Evolutionary conservation across 2,329 filamentous ascomycete genomes (phyloP).

Genomic region (Metarhizium rileyi): DNA sequence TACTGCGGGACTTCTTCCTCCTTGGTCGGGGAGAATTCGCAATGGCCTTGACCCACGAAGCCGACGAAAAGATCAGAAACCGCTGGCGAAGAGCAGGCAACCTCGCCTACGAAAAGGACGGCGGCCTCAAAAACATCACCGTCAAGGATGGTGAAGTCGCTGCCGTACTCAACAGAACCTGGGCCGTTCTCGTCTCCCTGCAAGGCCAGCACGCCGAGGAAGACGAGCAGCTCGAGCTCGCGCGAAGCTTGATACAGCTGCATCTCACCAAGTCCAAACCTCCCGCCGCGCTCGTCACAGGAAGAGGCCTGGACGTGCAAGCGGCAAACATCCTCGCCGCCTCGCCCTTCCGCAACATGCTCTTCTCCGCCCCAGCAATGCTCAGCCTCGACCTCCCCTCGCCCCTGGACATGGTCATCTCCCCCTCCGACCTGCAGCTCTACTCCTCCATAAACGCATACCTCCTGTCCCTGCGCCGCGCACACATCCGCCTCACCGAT

Average conservation of each 20-base stretch:
- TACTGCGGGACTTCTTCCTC: slow-evolving; percentile 80
- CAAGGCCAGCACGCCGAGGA: slow-evolving; percentile 63
- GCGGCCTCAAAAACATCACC: slow-evolving; percentile 34
- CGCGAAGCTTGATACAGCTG: slow-evolving; percentile 65
- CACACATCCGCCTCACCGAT: slow-evolving; percentile 73
- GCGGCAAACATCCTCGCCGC: slow-evolving; percentile 28
- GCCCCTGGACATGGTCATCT: slow-evolving; percentile 81
- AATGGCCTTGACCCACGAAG: slow-evolving; percentile 73
- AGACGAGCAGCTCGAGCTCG: slow-evolving; percentile 74
- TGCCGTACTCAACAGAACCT: slow-evolving; percentile 65
- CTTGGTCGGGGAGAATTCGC: slow-evolving; percentile 87
- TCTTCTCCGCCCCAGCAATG: slow-evolving; percentile 64
- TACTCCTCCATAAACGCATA: slow-evolving; percentile 87
- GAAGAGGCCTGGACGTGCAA: slow-evolving; percentile 23
- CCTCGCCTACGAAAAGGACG: slow-evolving; percentile 45
- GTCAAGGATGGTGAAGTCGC: slow-evolving; percentile 84
- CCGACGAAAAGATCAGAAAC: slow-evolving; percentile 67
- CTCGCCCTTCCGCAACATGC: slow-evolving; percentile 65
- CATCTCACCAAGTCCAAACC: slow-evolving; percentile 44
- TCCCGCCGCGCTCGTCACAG: slow-evolving; percentile 27
- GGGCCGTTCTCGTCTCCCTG: slow-evolving; percentile 68
- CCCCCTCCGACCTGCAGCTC: slow-evolving; percentile 60
- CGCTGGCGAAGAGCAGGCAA: slow-evolving; percentile 59
- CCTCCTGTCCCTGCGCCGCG: slow-evolving; percentile 72
- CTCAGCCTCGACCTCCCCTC: slow-evolving; percentile 65